Base-by-base conservation (phyloP, 352 stramenopile genomes). In the Phytopythium montanum region DNA sequence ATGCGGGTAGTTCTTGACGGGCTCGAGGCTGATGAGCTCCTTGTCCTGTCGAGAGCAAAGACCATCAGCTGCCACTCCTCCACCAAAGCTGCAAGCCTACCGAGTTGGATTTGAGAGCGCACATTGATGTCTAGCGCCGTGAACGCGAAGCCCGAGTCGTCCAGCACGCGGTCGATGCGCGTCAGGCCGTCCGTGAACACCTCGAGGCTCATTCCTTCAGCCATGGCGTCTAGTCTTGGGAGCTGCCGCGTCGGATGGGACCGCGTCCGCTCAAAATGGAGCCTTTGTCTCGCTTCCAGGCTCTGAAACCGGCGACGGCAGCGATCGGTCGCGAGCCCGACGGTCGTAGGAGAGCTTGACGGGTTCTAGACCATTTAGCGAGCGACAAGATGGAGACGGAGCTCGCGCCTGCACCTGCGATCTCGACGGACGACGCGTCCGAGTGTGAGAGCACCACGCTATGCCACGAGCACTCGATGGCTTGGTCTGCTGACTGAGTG, bases 91-190 rank as follows among this genome's bases (percentile, higher is more conserved):
- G 34, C 2, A 19, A n/a, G 5, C 21, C 38, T 54, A 53, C 13
- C 10, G 18, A 19, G 5, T 29, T n/a, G 19, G 12, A 9, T 14
- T n/a, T 29, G 16, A 29, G 19, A 19, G 10, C 66, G 23, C 64
- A 86, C 82, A 28, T 84, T 68, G 18, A 86, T 64, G 42, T 94
- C 80, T 29, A 94, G 61, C 19, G 85, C 75, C 18, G 79, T 91
- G 63, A 91, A 92, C 18, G 85, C 81, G 63, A 72, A 94, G 48
- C 81, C 85, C 21, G 82, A 87, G 71, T 92, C 73, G 54, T 92
- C 85, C 21, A 87, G 44, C 34, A 82, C 81, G 26, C 81, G 77
- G 56, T 94, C 81, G 48, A 94, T 75, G n/a, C 81, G 71, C 36
- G 81, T 88, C 23, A 94, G 75, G 0, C 81, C 81, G 42, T 90